Conservation (phyloP, 768 basidiomycete species). For the Russula dissimulans region DNA sequence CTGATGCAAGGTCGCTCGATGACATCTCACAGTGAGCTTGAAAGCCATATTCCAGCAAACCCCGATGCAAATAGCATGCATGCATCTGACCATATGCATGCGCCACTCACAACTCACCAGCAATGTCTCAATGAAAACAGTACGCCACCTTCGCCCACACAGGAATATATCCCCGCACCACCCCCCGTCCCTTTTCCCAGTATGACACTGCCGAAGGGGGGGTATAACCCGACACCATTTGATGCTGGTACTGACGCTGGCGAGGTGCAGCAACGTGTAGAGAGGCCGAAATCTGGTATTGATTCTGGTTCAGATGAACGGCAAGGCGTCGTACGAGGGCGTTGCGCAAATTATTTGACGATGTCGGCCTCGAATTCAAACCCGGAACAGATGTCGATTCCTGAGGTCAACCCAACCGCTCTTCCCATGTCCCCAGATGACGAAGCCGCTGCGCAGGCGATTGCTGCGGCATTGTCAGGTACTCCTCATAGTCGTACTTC, state of each 20-base stretch:
- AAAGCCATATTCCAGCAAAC: too few species aligned
- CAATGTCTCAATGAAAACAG: too few species aligned
- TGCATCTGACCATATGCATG: too few species aligned
- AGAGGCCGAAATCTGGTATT: constrained; percentile 37
- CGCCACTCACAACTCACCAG: too few species aligned
- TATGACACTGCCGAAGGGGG: neutral
- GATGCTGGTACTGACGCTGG: too few species aligned
- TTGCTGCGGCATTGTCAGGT: constrained; percentile 17
- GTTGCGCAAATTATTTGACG: constrained; percentile 49
- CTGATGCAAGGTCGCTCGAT: too few species aligned
- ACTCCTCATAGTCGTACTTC: neutral
- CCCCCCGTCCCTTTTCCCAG: too few species aligned
- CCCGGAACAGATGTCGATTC: constrained; percentile 26
- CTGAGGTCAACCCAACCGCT: constrained; percentile 21
- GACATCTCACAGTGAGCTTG: too few species aligned
- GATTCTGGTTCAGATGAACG: constrained; percentile 29
- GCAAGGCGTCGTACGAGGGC: too few species aligned
- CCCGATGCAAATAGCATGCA: too few species aligned
- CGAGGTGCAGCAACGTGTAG: constrained; percentile 32
- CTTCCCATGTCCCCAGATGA: neutral
- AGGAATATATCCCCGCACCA: too few species aligned
- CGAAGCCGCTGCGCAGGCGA: constrained; percentile 16
- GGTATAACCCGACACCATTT: neutral
- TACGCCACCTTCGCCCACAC: too few species aligned
- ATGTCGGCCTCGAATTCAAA: constrained; percentile 52